These are phyloP conservation scores for Pleochaeta shiraiana DNA, from an alignment of 2,329 filamentous ascomycete genomes.

Conservation along the genomic window DNA sequence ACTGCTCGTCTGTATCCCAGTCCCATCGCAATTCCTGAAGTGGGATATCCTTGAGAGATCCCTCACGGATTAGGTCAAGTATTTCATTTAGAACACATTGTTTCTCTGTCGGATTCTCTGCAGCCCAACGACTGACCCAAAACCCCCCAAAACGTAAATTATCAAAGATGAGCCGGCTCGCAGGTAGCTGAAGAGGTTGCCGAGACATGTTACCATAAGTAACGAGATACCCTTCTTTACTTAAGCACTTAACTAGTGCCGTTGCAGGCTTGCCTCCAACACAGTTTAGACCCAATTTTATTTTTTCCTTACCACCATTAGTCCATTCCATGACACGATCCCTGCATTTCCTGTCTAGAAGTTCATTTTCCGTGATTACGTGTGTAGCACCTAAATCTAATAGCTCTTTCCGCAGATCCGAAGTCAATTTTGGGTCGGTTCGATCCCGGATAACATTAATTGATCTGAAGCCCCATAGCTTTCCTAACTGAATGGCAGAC, in stretches of 20 bases:
- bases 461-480: conserved; percentile 70
- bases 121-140: conserved; percentile 84
- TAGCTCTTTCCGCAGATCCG: conserved; percentile 38
- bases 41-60: conserved; percentile 65
- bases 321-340: conserved; percentile 38
- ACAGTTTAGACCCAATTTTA: conserved; percentile 74
- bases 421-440: conserved; percentile 38
- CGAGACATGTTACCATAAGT: conserved; percentile 94
- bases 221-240: conserved; percentile 50
- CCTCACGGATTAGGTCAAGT: conserved; percentile 47
- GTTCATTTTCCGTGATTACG: conserved; percentile 27
- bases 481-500: conserved; percentile 72
- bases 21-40: conserved; percentile 67
- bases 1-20: conserved; percentile 51
- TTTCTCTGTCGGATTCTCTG: conserved; percentile 50
- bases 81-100: conserved; percentile 68
- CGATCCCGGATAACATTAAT: conserved; percentile 75
- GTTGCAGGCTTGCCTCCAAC: conserved; percentile 76
- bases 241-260: conserved; percentile 52
- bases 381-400: conserved; percentile 31
- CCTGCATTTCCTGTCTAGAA: conserved; percentile 24
- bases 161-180: conserved; percentile 81
- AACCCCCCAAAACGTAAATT: conserved; percentile 78
- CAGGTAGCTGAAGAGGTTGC: conserved; percentile 62
- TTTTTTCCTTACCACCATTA: conserved; percentile 42